Percentiles rank a stretch among this genome's conserved stretches.
Evolutionary conservation across 78 protist species (phyloP).

Genomic region (Protostelium mycophagum): DNA sequence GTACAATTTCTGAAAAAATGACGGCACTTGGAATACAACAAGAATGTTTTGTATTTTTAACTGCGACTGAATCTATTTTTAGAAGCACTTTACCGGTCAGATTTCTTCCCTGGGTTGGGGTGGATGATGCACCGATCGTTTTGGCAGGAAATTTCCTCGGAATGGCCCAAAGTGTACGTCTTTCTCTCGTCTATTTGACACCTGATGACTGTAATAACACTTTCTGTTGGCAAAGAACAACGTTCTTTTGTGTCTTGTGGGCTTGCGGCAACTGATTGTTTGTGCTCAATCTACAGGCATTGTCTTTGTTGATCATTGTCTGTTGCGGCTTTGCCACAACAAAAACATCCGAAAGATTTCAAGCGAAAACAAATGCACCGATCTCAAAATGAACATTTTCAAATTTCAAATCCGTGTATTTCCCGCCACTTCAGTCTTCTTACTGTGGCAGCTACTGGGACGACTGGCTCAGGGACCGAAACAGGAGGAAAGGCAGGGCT

Average conservation of each 20-base stretch:
- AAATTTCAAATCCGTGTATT: too few species aligned
- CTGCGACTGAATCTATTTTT: neutral
- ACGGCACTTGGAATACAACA: neutral
- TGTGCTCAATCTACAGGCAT: too few species aligned
- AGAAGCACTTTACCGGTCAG: conserved; percentile 62
- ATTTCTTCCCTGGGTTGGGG: conserved; percentile 92
- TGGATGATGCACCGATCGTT: conserved; percentile 77
- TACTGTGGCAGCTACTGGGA: conserved; percentile 85
- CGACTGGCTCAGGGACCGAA: conserved; percentile 81
- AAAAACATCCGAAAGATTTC: too few species aligned
- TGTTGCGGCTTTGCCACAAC: too few species aligned
- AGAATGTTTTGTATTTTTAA: neutral
- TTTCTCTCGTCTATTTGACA: neutral
- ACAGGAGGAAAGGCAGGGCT: conserved; percentile 15
- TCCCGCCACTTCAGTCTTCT: neutral
- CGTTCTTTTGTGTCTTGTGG: too few species aligned
- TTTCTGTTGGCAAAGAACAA: too few species aligned
- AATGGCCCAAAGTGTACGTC: conserved; percentile 58
- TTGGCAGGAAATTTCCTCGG: conserved; percentile 63
- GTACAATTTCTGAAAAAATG: too few species aligned
- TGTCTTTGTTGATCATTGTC: too few species aligned
- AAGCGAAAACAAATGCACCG: too few species aligned
- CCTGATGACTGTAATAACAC: too few species aligned
- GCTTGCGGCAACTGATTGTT: too few species aligned
- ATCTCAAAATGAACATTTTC: too few species aligned